Base-by-base conservation (phyloP, 192 early-diverging fungal genomes). In the Gaertneriomyces semiglobifer region DNA sequence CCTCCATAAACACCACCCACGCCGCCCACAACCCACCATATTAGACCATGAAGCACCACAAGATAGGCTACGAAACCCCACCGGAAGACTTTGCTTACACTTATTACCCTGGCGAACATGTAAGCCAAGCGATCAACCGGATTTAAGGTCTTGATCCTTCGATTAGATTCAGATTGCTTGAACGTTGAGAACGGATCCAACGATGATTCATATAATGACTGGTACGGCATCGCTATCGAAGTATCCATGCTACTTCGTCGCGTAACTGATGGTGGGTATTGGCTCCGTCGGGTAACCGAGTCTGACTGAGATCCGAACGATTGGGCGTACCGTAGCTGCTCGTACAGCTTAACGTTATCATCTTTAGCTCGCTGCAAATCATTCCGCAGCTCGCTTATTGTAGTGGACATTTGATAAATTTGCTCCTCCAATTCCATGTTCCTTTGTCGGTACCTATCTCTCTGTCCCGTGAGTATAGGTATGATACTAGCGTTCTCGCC, bases 161-260 rank as follows among this genome's bases (percentile, higher is more conserved):
- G 80, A 12, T 74, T 73, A 11, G 89, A 81, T 61, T 97, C 92
- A 65, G 81, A 82, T 38, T 86, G 75, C 61, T 88, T 85, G 77
- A 97, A 97, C 11, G 84, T 86, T 16, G 84, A 81, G 71, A 97
- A 98, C 8, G 93, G 95, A 70, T 98, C 93, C 73, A 94, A 81
- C 46, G 79, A 86, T 43, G 88, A 89, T 72, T 98, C 95, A 62
- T 98, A 98, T 58, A 38, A 33, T 47, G 47, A 52, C 66, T 70
- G 5, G 62, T 67, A 0, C 59, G 55, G 12, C 55, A 57, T 57
- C 16, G 18, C 55, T 38, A 57, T 25, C 14, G 55, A 14, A 8
- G 55, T 57, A 57, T 57, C 20, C 5, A 14, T 25, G 12, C 55
- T 38, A 16, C 19, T 38, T 14, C 55, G 55, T 14, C 19, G 12